Percentiles rank a stretch among this genome's conserved stretches.
Evolutionary conservation across 805 yeast species (phyloP).

Genomic region (Ogataea paraovalis): DNA sequence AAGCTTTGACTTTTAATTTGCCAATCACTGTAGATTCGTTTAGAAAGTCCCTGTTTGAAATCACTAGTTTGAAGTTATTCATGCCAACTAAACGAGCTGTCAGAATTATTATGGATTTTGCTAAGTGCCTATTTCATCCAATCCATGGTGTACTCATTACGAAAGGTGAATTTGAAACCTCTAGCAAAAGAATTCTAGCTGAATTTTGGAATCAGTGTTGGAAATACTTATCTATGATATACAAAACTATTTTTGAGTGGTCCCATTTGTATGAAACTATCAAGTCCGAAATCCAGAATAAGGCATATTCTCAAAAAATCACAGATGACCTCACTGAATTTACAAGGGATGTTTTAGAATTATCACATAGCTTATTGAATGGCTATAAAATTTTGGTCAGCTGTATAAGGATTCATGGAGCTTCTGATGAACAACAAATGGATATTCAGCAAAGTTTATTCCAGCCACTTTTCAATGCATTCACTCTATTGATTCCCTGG

Average conservation of each 20-base stretch:
- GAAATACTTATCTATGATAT: slow-evolving; percentile 67
- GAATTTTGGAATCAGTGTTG: slow-evolving; percentile 69
- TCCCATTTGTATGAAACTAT: slow-evolving; percentile 39
- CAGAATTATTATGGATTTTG: slow-evolving; percentile 69
- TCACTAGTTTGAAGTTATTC: slow-evolving; percentile 18
- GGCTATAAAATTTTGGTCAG: slow-evolving; percentile 50
- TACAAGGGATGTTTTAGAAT: slow-evolving; percentile 80
- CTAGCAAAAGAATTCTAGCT: slow-evolving; percentile 26
- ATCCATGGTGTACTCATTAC: slow-evolving; percentile 48
- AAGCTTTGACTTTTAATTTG: slow-evolving; percentile 43
- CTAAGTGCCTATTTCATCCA: slow-evolving; percentile 61
- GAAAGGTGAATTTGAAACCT: slow-evolving; percentile 5
- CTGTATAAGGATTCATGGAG: slow-evolving; percentile 24
- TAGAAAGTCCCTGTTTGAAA: slow-evolving; percentile 23
- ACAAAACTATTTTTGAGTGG: slow-evolving; percentile 70
- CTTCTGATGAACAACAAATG: slow-evolving; percentile 12
- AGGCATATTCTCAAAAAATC: slow-evolving; percentile 21
- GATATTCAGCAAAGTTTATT: slow-evolving; percentile 36
- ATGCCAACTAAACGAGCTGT: slow-evolving; percentile 46
- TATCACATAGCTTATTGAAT: slow-evolving; percentile 64
- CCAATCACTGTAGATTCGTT: slow-evolving; percentile 43
- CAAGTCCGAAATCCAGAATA: slow-evolving; percentile 16
- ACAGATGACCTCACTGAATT: slow-evolving; percentile 46
- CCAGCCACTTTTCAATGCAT: slow-evolving; percentile 53
- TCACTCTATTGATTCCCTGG: slow-evolving; percentile 72